Evolutionary conservation across 345 rosid genomes (phyloP).

Genomic region (Heritiera fomes): DNA sequence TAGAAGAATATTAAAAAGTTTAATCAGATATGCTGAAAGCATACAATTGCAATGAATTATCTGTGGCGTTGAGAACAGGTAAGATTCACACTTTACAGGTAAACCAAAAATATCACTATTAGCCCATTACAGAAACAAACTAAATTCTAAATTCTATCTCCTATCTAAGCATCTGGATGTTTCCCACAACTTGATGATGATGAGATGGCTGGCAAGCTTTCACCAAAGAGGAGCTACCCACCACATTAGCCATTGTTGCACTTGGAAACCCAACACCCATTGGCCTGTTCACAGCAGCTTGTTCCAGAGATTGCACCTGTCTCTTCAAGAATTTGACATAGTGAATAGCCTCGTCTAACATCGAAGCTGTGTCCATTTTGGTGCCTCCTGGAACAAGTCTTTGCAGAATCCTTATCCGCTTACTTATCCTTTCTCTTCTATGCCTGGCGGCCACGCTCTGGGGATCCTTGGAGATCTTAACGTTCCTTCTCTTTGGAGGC

Average conservation of each 20-base stretch:
- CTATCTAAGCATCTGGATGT: constrained; percentile 65
- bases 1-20: constrained; percentile 1
- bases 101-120: constrained; percentile 3
- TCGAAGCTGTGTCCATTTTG: constrained; percentile 94
- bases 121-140: background rate
- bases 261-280: constrained; percentile 38
- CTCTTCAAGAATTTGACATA: constrained; percentile 87
- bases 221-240: constrained; percentile 41
- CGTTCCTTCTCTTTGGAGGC: constrained; percentile 86
- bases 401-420: constrained; percentile 85
- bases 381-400: constrained; percentile 95
- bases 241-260: constrained; percentile 35
- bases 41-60: constrained; percentile 11
- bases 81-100: constrained; percentile 16
- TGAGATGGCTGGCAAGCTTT: constrained; percentile 55
- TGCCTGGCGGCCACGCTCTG: constrained; percentile 94
- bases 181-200: constrained; percentile 46
- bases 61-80: background rate
- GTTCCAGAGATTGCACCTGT: constrained; percentile 77
- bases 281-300: constrained; percentile 50
- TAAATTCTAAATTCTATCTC: background rate
- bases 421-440: constrained; percentile 83
- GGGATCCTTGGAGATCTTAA: constrained; percentile 90
- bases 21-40: background rate
- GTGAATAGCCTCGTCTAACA: constrained; percentile 94